A percentile compares a stretch with the other conserved stretches of the same genome.
Evolutionary conservation across 2,329 filamentous ascomycete species (phyloP).

Genomic region (Colletotrichum sansevieriae): DNA sequence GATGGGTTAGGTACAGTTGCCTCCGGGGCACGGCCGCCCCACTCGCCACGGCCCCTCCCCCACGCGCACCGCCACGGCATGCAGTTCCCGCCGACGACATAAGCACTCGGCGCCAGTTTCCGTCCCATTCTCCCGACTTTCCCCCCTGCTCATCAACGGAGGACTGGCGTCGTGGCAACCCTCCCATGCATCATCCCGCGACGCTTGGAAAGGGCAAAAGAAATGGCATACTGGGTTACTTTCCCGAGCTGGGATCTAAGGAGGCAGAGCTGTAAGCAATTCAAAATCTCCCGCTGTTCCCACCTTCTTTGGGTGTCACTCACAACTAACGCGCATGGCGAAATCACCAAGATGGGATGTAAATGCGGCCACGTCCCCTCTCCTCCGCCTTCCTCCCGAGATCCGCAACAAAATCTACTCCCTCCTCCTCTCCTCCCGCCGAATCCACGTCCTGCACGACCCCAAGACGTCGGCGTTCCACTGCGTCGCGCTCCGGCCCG

Average conservation of each 20-base stretch:
- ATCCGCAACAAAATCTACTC: conserved; percentile 46
- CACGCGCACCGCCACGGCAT: too few relatives aligned
- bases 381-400: conserved; percentile 46
- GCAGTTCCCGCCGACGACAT: too few relatives aligned
- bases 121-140: too few relatives aligned
- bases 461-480: conserved; percentile 47
- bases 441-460: conserved; percentile 44
- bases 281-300: too few relatives aligned
- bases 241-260: conserved; percentile 32
- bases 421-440: conserved; percentile 43
- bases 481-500: conserved; percentile 46
- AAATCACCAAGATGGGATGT: conserved; percentile 31
- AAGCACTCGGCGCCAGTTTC: too few relatives aligned
- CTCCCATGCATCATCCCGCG: conserved; percentile 35
- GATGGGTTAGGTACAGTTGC: too few relatives aligned
- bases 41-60: too few relatives aligned
- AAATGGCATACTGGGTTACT: conserved; percentile 37
- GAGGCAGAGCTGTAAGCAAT: conserved; percentile 33
- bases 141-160: background rate
- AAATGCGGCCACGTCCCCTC: conserved; percentile 25
- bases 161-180: conserved; percentile 8
- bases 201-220: conserved; percentile 33
- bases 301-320: background rate
- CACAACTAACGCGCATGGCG: background rate
- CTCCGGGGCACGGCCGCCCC: too few relatives aligned